Evolutionary conservation across 2,329 filamentous ascomycete genomes (phyloP), one percentile per base, ranked within the genome.

Genomic region (Parafenestella ontariensis): DNA sequence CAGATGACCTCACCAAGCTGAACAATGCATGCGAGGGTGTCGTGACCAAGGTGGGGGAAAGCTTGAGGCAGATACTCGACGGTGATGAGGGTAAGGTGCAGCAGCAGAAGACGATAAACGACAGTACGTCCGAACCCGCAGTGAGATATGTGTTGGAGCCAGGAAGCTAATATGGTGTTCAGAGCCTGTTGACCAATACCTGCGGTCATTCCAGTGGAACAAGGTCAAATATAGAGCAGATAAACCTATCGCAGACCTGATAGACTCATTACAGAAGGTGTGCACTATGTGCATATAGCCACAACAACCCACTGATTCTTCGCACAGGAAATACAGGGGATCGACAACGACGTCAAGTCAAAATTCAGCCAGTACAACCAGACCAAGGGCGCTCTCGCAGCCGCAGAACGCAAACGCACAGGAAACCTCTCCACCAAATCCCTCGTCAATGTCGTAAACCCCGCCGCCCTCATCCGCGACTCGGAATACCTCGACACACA

Each of bases 401-500:
- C 89, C 20, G 82, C 96, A 46, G 89, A 96, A 76, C 87, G 94
- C 65, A 93, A 89, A 77, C 92, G 96, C 78, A 96, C 91, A 47
- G 95, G 95, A 61, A 99, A 97, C 75, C 89, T 99, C 43, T 86
- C 93, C 20, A 97, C 93, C 65, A 96, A 94, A 76, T 98, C 94
- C 11, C 88, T 99, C 61, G 87, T 91, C n/a, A 88, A 92, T 11
- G 87, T 98, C 59, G 89, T 99, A 66, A 85, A 94, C 69, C 92
- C 94, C 8, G 66, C 65, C 7, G 82, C 85, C 49, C 79, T 93
- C 54, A 85, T 97, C 61, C 90, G 89, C 76, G 88, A 96, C 73
- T 97, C 93, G 18, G 95, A 99, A 79, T 98, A 96, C 78, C 88
- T 99, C 66, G 92, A 97, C 79, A 97, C 95, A 26, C 93, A 97